Conservation (phyloP, 345 rosid species). For the Syzygium jambos region DNA sequence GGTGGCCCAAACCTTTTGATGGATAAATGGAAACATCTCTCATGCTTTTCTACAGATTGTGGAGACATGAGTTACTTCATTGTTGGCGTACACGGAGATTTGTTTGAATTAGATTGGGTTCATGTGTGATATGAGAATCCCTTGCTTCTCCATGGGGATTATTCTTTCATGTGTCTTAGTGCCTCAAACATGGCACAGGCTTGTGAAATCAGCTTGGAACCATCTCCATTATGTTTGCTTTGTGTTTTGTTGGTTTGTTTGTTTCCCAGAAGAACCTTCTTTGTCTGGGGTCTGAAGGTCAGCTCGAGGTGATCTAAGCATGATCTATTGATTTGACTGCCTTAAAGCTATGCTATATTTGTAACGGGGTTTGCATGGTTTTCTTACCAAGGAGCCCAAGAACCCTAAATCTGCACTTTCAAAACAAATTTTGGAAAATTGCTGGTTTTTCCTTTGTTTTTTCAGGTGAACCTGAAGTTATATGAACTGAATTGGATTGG, state of each 20-base stretch:
- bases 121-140: background rate
- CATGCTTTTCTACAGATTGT: background rate
- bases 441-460: background rate
- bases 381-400: background rate
- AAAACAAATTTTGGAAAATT: background rate
- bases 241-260: background rate
- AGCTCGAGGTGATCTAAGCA: background rate
- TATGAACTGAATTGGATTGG: background rate
- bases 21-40: background rate
- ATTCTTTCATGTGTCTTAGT: background rate
- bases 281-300: background rate
- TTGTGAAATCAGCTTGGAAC: background rate
- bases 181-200: background rate
- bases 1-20: background rate
- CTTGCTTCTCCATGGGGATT: background rate
- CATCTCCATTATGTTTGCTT: background rate
- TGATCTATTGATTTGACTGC: background rate
- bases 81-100: background rate
- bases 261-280: background rate
- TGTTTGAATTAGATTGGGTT: background rate
- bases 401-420: background rate
- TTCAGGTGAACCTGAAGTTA: background rate
- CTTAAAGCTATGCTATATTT: background rate
- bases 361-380: background rate
- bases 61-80: background rate